Evolutionary conservation across 305 asterid genomes (phyloP).

Genomic region (Fraxinus angustifolia): DNA sequence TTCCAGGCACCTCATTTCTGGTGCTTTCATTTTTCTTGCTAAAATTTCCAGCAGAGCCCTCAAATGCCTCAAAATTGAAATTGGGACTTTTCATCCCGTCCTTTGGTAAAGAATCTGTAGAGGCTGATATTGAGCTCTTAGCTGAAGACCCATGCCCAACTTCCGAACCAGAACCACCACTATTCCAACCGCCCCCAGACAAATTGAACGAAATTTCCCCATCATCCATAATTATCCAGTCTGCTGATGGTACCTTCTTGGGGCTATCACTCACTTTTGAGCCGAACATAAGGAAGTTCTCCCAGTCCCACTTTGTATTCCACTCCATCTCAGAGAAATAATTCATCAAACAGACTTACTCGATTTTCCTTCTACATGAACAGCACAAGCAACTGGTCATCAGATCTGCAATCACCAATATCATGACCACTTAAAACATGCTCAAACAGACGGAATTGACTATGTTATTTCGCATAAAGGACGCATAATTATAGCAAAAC

Average conservation of each 20-base stretch:
- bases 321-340: conserved; percentile 62
- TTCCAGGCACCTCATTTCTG: conserved; percentile 38
- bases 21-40: conserved; percentile 32
- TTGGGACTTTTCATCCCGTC: conserved; percentile 16
- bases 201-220: conserved; percentile 62
- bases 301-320: conserved; percentile 73
- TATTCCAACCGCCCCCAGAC: conserved; percentile 44
- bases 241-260: conserved; percentile 54
- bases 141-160: conserved; percentile 61
- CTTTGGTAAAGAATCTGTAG: conserved; percentile 59
- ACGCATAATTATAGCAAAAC: neutral
- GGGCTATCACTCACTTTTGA: conserved; percentile 55
- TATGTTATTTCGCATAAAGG: neutral
- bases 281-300: conserved; percentile 44
- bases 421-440: neutral
- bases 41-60: conserved; percentile 22
- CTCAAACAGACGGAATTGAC: conserved; percentile 5
- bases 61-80: neutral
- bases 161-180: conserved; percentile 61
- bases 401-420: conserved; percentile 30
- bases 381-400: conserved; percentile 25
- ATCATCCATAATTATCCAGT: conserved; percentile 62
- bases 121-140: conserved; percentile 74
- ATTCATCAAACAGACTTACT: conserved; percentile 30
- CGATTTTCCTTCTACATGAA: conserved; percentile 24